Base-by-base conservation (phyloP, 1,284 basidiomycete genomes). In the Cryptococcus sp. region DNA sequence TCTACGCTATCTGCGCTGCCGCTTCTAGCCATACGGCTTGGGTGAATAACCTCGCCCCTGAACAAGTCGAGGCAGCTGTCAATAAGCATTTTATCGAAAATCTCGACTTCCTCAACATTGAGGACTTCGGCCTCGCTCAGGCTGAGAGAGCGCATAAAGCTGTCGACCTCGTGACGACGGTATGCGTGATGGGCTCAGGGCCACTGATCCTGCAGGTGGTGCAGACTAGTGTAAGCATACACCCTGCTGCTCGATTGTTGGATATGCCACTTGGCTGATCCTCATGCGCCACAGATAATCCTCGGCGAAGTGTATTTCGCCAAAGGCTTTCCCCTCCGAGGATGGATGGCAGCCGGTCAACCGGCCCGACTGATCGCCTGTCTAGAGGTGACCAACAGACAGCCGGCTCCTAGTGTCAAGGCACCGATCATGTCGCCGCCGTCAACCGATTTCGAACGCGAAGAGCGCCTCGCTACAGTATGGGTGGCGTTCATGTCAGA, bases 1-100 rank as follows among this genome's bases (percentile, higher is more conserved):
- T 82, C 3, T 81, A 82, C 60, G 76, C 77, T 39, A 80, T 82
- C 35, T 78, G 78, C 54, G 79, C 80, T 4, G 62, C 72, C 11
- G 78, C 78, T 0, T 68, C 78, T 0, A 66, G 70, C 13, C 72
- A 79, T 56, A 78, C 77, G 1, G 77, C 78, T 7, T 75, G 72
- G 69, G 71, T 70, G 44, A 69, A 61, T 20, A 58, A 60, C 3
- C 41, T 74, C 11, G 59, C 66, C 7, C 71, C 72, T 0, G 66
- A 72, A 22, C 52, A 66, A 19, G 46, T 73, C 10, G 72, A 76
- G 27, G 59, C 49, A 17, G 53, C 56, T 16, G 56, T 70, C n/a
- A 47, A 59, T 19, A 46, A 54, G 13, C 57, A 70, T 31, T 65
- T 73, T n/a, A 38, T 42, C 1, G 31, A 55, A 4, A 69, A 72